phyloP scores from a whole-genome alignment of 139 green algal species.

The Chlamydomonas eustigma region DNA sequence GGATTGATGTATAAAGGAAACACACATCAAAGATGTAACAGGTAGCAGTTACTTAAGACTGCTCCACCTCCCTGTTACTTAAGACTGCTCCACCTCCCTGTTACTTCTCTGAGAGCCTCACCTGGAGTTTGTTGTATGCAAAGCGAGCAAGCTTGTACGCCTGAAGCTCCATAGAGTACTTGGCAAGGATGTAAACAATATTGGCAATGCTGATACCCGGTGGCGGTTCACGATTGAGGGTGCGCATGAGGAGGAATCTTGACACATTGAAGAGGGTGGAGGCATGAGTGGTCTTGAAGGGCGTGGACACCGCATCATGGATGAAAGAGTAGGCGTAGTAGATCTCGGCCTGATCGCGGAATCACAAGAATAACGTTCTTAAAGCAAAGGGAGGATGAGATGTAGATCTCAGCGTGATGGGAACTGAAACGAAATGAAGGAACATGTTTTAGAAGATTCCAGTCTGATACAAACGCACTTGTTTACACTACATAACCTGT shows the following conservation, averaged over 20 bases:
- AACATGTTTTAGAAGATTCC: too few species aligned
- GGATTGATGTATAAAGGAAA: too few species aligned
- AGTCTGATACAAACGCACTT: background rate
- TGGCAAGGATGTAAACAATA: constrained; percentile 56
- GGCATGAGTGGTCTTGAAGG: constrained; percentile 38
- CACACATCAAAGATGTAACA: background rate
- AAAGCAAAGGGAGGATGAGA: too few species aligned
- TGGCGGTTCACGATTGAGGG: constrained; percentile 28
- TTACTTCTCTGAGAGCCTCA: too few species aligned
- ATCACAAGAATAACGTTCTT: too few species aligned
- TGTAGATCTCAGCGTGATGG: background rate
- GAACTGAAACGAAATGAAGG: too few species aligned
- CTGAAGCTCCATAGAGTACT: constrained; percentile 49
- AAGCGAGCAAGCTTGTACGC: constrained; percentile 77
- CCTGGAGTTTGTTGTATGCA: constrained; percentile 69
- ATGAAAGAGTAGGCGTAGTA: constrained; percentile 77
- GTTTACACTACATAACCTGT: too few species aligned
- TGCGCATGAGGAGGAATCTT: constrained; percentile 65
- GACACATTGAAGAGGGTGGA: constrained; percentile 62
- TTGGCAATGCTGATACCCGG: constrained; percentile 42
- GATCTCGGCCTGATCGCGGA: constrained; percentile 35
- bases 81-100: too few species aligned
- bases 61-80: too few species aligned
- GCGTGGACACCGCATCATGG: constrained; percentile 18
- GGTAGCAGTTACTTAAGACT: too few species aligned